Evolutionary conservation across 192 early-diverging fungal species (phyloP), one percentile per base, ranked within the genome.

Genomic region (Chytriomyces sp.): DNA sequence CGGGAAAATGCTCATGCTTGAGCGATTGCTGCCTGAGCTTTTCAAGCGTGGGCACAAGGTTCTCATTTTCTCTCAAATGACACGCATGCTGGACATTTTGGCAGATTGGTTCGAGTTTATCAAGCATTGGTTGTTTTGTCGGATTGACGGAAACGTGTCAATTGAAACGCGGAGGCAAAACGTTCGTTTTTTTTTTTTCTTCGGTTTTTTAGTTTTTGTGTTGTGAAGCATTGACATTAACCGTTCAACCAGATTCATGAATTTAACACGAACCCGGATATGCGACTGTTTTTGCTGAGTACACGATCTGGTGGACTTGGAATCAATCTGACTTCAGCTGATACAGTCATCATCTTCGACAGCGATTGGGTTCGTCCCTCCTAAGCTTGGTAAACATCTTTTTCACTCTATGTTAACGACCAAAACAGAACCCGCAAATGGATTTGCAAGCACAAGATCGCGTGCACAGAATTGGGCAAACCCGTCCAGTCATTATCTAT

Each of bases 281-380:
- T 78, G 62, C 74, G 60, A 47, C 26, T 94, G 24, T 99, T 99
- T 82, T 80, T 99, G 77, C 86, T 99, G 26, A 95, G 93, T 20
- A 98, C 98, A 9, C 89, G 96, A 24, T 96, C 97, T 7, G 97
- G 98, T 47, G 97, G 96, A 0, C 86, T 98, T 79, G 98, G 98
- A 26, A 97, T 99, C 83, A 99, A 99, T 73, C 81, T 99, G 64
- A 92, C 92, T 50, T 93, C 95, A 0, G 97, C 98, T 0, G 96
- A 98, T 74, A 98, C 97, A 11, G 96, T 99, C n/a, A 94, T 99
- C 64, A 92, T 99, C 65, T 98, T 94, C 69, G 86, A 89, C 69
- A 81, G 82, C 24, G 88, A 89, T 80, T 97, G 96, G 95, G 89
- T 91, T 85, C 74, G 53, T 18, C 53, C 48, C 20, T 45, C 18